Evolutionary conservation across 306 rosid species (phyloP).

Genomic region (Pyrus communis): DNA sequence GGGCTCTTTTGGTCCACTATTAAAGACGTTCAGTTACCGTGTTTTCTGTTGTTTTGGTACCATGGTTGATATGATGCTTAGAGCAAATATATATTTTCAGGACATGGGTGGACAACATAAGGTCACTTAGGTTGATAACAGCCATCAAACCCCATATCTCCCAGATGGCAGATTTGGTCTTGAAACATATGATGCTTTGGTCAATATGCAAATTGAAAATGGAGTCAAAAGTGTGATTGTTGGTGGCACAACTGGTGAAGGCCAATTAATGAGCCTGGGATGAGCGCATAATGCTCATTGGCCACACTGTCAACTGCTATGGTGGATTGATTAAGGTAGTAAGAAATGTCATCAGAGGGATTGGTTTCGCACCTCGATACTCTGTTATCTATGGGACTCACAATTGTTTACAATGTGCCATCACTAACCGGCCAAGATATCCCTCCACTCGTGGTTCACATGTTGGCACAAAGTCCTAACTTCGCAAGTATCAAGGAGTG

Average conservation of each 20-base stretch:
- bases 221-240: slow-evolving; percentile 84
- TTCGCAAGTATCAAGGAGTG: slow-evolving; percentile 70
- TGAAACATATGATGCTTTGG: slow-evolving; percentile 81
- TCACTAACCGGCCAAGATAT: slow-evolving; percentile 93
- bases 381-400: slow-evolving; percentile 85
- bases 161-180: slow-evolving; percentile 96
- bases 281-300: slow-evolving; percentile 93
- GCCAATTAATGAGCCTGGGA: slow-evolving; percentile 98
- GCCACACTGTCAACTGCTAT: slow-evolving; percentile 80
- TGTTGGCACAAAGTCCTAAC: slow-evolving; percentile 45
- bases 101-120: slow-evolving; percentile 71
- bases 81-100: slow-evolving; percentile 35
- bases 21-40: background rate
- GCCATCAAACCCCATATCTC: slow-evolving; percentile 96
- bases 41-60: background rate
- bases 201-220: slow-evolving; percentile 59
- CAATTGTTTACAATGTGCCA: slow-evolving; percentile 88
- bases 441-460: slow-evolving; percentile 63
- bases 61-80: background rate
- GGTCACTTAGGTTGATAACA: slow-evolving; percentile 67
- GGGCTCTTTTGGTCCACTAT: background rate
- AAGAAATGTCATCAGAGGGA: slow-evolving; percentile 81
- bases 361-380: slow-evolving; percentile 62
- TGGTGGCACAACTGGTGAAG: slow-evolving; percentile 95
- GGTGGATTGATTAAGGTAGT: slow-evolving; percentile 85